Evolutionary conservation across 2,329 filamentous ascomycete genomes (phyloP), one percentile per base, ranked within the genome.

Genomic region (Penicillium concentricum): DNA sequence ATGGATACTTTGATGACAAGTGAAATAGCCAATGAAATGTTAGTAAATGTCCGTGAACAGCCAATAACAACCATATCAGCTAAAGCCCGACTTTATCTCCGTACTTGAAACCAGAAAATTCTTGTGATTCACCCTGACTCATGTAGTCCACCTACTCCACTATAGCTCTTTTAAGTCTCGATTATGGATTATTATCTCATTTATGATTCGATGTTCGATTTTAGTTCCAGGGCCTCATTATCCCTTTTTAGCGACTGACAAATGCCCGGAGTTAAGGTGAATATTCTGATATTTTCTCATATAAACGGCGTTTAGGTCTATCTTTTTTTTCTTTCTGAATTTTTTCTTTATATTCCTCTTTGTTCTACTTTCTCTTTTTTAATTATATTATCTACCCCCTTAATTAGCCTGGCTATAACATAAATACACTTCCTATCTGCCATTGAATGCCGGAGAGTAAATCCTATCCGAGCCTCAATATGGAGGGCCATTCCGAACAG

Each of bases 91-190:
- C 32, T 35, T 32, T 65, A 66, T 54, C 56, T 66, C 64, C 64
- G 61, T 38, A 18, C 7, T 26, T 24, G 22, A 37, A 16, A 38
- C 18, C 16, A 10, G 5, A 30, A 59, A 57, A 43, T 37, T 51
- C 37, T 53, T 46, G 46, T 60, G 61, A 65, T 42, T 65, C 61
- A 64, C 13, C 43, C 10, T 66, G 63, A 66, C 3, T 65, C 64
- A 66, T 61, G 48, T 26, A 49, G 3, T 44, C 48, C 16, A 34
- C 12, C 10, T 8, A 18, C 42, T 57, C 64, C 64, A 65, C 60
- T 35, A 32, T 20, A 63, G 58, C 58, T 65, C 37, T 44, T 44
- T 32, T 4, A n/a, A 20, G 16, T 24, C 9, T 0, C 4, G n/a
- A 28, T 5, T 26, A 2, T 24, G 34, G 9, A 22, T 15, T 12